phyloP scores from a whole-genome alignment of 805 yeast species.

The Alloascoidea hylecoeti region DNA sequence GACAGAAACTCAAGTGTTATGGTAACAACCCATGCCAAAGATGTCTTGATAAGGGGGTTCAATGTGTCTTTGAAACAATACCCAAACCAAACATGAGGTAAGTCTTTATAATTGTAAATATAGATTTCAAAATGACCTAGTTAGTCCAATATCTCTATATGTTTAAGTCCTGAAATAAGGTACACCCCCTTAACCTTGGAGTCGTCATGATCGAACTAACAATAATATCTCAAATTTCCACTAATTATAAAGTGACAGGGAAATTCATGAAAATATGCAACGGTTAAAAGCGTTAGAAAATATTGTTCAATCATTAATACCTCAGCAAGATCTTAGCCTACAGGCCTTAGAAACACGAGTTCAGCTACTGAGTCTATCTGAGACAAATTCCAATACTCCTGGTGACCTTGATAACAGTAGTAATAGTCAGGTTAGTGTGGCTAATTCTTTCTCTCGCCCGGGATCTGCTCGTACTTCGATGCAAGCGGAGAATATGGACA shows the following conservation, averaged over 20 bases:
- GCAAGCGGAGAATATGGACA: background rate
- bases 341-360: background rate
- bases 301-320: background rate
- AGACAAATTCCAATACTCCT: background rate
- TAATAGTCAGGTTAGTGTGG: background rate
- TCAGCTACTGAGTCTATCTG: background rate
- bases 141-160: too few relatives aligned
- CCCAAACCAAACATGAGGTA: constrained; percentile 1
- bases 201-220: constrained; percentile 5
- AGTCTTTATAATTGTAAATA: background rate
- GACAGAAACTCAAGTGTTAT: background rate
- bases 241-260: constrained; percentile 1
- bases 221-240: constrained; percentile 14
- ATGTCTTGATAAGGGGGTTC: background rate
- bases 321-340: background rate
- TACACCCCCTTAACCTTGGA: background rate
- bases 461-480: background rate
- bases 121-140: too few relatives aligned
- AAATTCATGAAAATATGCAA: background rate
- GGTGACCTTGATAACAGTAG: background rate
- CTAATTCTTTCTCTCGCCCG: too few relatives aligned
- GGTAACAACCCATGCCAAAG: constrained; percentile 1
- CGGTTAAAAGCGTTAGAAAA: background rate
- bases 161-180: background rate
- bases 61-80: background rate